These are phyloP conservation scores for Haplographium delicatum DNA, from an alignment of 495 filamentous ascomycete genomes.

Conservation along the genomic window DNA sequence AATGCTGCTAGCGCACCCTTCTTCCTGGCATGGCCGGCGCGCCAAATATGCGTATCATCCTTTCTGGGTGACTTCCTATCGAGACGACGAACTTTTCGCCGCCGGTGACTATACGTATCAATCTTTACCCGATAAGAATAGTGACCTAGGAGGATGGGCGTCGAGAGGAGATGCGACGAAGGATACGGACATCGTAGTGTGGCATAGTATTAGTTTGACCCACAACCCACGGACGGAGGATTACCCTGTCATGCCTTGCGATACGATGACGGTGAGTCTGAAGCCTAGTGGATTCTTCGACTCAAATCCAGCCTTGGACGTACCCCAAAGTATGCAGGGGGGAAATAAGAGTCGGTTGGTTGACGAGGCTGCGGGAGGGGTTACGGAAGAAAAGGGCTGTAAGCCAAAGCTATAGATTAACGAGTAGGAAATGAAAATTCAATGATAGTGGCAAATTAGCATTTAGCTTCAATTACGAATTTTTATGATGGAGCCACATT, in stretches of 20 bases:
- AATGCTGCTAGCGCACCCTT: slow-evolving; percentile 31
- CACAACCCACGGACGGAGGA: slow-evolving; percentile 50
- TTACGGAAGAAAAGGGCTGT: too few relatives aligned
- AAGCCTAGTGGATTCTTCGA: slow-evolving; percentile 73
- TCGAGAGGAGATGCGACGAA: slow-evolving; percentile 35
- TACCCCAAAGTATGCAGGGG: slow-evolving; percentile 54
- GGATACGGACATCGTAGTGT: slow-evolving; percentile 52
- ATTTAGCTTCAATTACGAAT: too few relatives aligned
- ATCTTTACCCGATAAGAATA: slow-evolving; percentile 32
- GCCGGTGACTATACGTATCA: slow-evolving; percentile 42
- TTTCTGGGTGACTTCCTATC: slow-evolving; percentile 35
- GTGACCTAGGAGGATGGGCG: slow-evolving; percentile 23
- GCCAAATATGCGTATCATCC: slow-evolving; percentile 35
- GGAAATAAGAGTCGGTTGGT: slow-evolving; percentile 45
- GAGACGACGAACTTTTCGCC: slow-evolving; percentile 35
- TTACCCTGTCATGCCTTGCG: slow-evolving; percentile 55
- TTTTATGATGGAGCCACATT: too few relatives aligned
- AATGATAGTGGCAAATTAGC: too few relatives aligned
- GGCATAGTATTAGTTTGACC: slow-evolving; percentile 57
- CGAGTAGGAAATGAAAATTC: too few relatives aligned
- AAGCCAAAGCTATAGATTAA: too few relatives aligned
- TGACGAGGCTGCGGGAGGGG: too few relatives aligned
- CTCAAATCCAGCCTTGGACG: slow-evolving; percentile 68
- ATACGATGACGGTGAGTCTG: slow-evolving; percentile 53
- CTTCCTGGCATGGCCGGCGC: slow-evolving; percentile 30